Evolutionary conservation across 306 rosid species (phyloP).

Genomic region (Hippophae tibetana): DNA sequence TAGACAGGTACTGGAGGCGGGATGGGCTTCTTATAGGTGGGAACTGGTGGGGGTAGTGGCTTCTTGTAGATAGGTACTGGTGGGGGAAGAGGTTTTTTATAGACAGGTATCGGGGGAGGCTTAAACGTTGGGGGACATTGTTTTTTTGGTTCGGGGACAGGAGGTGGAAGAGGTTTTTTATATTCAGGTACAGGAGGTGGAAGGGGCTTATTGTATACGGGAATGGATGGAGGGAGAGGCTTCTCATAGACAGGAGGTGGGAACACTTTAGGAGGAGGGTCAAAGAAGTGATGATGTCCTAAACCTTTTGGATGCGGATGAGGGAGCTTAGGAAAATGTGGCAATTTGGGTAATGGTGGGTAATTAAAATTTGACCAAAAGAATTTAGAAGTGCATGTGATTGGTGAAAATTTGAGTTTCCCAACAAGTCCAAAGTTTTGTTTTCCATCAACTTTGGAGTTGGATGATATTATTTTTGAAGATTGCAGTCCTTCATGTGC

Average conservation of each 20-base stretch:
- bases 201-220: neutral
- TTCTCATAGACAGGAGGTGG: conserved; percentile 7
- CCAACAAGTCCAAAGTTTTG: conserved; percentile 40
- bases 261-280: conserved; percentile 24
- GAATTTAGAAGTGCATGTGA: conserved; percentile 52
- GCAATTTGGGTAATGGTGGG: conserved; percentile 33
- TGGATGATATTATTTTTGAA: conserved; percentile 40
- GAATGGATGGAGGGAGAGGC: conserved; percentile 13
- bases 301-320: conserved; percentile 8
- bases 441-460: conserved; percentile 34
- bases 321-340: conserved; percentile 8
- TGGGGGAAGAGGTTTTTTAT: conserved; percentile 15
- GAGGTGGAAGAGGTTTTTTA: conserved; percentile 12
- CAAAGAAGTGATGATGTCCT: conserved; percentile 17
- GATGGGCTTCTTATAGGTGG: neutral
- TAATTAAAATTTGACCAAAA: conserved; percentile 46
- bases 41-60: conserved; percentile 7
- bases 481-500: conserved; percentile 39
- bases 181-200: neutral
- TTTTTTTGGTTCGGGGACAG: too few relatives aligned
- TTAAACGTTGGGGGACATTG: neutral
- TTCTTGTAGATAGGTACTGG: conserved; percentile 6
- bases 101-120: neutral
- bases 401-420: conserved; percentile 55
- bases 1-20: too few relatives aligned